phyloP scores from a whole-genome alignment of 2,329 filamentous ascomycete genomes.

The Huntiella decipiens region DNA sequence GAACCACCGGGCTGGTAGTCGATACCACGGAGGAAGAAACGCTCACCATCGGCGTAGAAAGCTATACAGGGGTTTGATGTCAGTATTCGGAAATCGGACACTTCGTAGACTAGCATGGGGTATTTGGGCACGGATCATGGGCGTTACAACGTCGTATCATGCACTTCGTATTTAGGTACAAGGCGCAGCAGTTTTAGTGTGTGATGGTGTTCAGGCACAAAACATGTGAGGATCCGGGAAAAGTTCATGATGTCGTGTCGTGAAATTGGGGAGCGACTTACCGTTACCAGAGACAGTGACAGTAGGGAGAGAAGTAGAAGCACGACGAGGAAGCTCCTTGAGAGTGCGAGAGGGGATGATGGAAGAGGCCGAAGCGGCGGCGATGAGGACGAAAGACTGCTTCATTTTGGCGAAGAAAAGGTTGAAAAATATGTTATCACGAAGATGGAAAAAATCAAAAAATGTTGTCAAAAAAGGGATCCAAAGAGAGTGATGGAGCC shows the following conservation, averaged over 20 bases:
- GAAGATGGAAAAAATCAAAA: constrained; percentile 11
- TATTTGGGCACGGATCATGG: no score
- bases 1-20: constrained; percentile 46
- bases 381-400: constrained; percentile 18
- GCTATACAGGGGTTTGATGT: constrained; percentile 20
- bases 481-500: constrained; percentile 9
- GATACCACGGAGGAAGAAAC: constrained; percentile 41
- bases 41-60: constrained; percentile 32
- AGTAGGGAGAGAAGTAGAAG: constrained; percentile 26
- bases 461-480: constrained; percentile 5
- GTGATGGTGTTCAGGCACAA: background rate
- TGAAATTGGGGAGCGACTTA: constrained; percentile 16
- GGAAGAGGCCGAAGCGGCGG: constrained; percentile 24
- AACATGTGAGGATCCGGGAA: background rate
- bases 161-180: background rate
- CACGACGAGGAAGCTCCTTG: constrained; percentile 29
- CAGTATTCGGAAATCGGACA: no score
- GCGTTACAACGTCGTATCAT: background rate
- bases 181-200: no score
- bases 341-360: constrained; percentile 32
- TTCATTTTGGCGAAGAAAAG: constrained; percentile 11
- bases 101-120: no score
- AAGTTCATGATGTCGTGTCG: background rate
- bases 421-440: constrained; percentile 4
- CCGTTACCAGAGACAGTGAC: constrained; percentile 39